phyloP scores from a whole-genome alignment of 106 monocot species.

The Allium cepa region DNA sequence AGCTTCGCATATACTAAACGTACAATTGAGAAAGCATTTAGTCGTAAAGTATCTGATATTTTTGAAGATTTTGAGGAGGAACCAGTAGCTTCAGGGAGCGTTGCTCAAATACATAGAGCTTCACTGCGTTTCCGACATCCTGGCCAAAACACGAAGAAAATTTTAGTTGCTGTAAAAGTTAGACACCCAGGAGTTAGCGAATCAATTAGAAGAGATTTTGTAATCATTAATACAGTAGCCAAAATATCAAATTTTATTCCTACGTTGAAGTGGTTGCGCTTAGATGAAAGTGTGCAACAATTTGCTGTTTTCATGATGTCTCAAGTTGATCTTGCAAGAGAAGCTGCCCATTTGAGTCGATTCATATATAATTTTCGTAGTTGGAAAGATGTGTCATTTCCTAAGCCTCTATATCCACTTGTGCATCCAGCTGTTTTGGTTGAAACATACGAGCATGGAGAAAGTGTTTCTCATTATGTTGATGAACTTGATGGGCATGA shows the following conservation, averaged over 20 bases:
- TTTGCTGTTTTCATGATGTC: constrained; percentile 86
- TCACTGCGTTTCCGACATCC: constrained; percentile 39
- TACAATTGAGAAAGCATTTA: constrained; percentile 52
- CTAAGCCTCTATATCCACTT: constrained; percentile 68
- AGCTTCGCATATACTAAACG: constrained; percentile 37
- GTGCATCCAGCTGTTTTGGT: constrained; percentile 81
- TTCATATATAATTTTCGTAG: constrained; percentile 80
- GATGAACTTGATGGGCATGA: constrained; percentile 61
- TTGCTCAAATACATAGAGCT: constrained; percentile 61
- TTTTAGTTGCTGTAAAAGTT: constrained; percentile 6
- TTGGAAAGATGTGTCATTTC: constrained; percentile 78
- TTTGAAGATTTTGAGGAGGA: constrained; percentile 59
- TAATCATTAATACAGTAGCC: constrained; percentile 52
- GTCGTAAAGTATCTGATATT: constrained; percentile 41
- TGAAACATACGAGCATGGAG: constrained; percentile 70
- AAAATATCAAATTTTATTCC: constrained; percentile 59
- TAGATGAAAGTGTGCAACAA: constrained; percentile 76
- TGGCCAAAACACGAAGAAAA: not conserved
- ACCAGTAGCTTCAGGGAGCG: constrained; percentile 59
- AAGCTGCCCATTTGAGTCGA: constrained; percentile 78
- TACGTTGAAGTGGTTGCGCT: constrained; percentile 54
- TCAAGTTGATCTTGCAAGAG: constrained; percentile 80
- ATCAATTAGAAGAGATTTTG: constrained; percentile 64
- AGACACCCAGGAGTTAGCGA: constrained; percentile 77
- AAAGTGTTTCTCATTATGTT: constrained; percentile 68